These are phyloP conservation scores for Saccharomyces hybrid DNA, from an alignment of 1,139 yeast genomes.

Conservation along the genomic window DNA sequence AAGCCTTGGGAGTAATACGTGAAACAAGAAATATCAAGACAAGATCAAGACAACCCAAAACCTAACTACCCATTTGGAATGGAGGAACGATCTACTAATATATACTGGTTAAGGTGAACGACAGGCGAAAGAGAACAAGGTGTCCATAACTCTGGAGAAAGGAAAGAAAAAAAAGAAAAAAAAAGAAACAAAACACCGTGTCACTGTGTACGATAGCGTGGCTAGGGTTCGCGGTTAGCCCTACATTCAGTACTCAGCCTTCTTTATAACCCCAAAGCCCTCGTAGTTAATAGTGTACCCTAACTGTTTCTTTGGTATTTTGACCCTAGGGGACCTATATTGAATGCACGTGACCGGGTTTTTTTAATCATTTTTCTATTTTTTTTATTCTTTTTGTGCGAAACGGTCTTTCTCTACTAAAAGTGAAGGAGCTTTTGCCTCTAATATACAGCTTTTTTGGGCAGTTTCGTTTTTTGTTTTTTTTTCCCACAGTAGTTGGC, in stretches of 20 bases:
- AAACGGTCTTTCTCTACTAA: not conserved
- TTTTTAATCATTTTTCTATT: too few species aligned
- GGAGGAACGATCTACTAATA: not conserved
- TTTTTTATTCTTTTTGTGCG: not conserved
- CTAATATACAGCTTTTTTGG: not conserved
- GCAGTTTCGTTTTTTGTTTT: not conserved
- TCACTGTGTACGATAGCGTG: too few species aligned
- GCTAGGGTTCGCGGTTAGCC: not conserved
- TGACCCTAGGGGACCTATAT: too few species aligned
- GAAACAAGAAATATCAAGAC: not conserved
- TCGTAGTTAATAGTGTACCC: too few species aligned
- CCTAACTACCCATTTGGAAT: not conserved
- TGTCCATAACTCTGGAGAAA: not conserved
- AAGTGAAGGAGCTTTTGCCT: not conserved
- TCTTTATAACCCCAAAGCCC: too few species aligned
- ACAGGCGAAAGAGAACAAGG: not conserved
- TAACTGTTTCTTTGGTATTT: too few species aligned
- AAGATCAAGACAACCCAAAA: not conserved
- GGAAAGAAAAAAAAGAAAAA: not conserved
- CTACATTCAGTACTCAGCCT: not conserved
- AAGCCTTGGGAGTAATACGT: not conserved
- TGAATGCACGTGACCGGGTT: too few species aligned
- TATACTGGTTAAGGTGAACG: not conserved
- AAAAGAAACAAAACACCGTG: not conserved
- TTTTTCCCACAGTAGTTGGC: not conserved